These are phyloP conservation scores for Pleurotus djamor DNA, from an alignment of 768 basidiomycete species.

Conservation along the genomic window DNA sequence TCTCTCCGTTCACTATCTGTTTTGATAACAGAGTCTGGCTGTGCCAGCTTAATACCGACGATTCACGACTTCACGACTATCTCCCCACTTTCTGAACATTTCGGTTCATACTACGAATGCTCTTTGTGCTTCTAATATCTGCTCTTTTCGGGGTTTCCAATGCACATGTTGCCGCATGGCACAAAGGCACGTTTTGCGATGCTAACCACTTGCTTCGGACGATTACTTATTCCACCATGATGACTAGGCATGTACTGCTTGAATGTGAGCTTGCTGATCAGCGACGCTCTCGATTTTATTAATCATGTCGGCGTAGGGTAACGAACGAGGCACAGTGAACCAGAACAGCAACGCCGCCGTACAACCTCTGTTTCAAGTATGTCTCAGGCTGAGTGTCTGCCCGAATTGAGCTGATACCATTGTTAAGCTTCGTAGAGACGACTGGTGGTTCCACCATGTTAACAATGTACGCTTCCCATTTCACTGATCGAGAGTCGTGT, in stretches of 20 bases:
- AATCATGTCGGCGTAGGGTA: neutral
- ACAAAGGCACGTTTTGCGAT: too few relatives aligned
- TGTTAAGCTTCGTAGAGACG: conserved; percentile 24
- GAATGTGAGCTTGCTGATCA: conserved; percentile 20
- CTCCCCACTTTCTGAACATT: neutral
- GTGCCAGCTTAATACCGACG: neutral
- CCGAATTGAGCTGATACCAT: neutral
- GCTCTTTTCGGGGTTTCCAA: neutral
- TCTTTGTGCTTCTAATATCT: neutral
- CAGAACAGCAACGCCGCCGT: conserved; percentile 26
- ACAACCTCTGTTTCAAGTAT: conserved; percentile 31
- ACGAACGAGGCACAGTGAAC: conserved; percentile 22
- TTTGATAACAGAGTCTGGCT: neutral
- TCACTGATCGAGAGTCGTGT: neutral
- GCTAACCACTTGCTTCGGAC: too few relatives aligned
- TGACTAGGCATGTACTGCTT: conserved; percentile 31
- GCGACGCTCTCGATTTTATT: neutral
- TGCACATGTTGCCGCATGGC: conserved; percentile 28
- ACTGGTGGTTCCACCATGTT: conserved; percentile 43
- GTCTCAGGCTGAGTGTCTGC: conserved; percentile 1
- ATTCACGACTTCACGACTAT: neutral
- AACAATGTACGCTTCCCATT: conserved; percentile 22
- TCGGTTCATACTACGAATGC: too few relatives aligned
- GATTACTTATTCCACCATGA: neutral
- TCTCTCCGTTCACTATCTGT: conserved; percentile 11